Evolutionary conservation across 129 eudicot genomes (phyloP).

Genomic region (Centaurea solstitialis): DNA sequence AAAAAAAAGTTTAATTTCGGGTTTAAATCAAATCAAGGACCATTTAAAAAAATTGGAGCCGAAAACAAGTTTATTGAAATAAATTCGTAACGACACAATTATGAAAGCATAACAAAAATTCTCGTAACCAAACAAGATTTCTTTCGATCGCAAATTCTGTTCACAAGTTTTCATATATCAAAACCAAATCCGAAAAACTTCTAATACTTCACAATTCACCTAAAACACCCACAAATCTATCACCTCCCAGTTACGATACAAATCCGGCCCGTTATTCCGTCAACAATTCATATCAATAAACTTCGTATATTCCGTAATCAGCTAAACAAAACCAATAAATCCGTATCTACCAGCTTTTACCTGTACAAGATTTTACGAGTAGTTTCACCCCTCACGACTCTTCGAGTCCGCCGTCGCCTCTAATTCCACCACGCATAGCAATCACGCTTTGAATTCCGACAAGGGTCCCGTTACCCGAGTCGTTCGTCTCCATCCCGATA

Average conservation of each 20-base stretch:
- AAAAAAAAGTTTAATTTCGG: no score
- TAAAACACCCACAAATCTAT: background rate
- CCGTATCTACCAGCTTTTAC: background rate
- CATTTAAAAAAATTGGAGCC: background rate
- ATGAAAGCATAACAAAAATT: no score
- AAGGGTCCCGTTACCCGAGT: background rate
- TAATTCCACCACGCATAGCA: constrained; percentile 8
- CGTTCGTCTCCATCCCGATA: constrained; percentile 19
- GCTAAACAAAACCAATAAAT: constrained; percentile 21
- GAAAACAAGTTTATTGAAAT: background rate
- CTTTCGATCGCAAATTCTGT: background rate
- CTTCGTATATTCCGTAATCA: background rate
- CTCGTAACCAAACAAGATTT: background rate
- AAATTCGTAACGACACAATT: no score
- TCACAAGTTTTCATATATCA: background rate
- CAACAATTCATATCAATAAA: constrained; percentile 9
- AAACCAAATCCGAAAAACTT: background rate
- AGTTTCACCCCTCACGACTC: constrained; percentile 10
- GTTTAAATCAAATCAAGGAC: background rate
- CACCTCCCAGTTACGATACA: background rate
- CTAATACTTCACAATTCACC: constrained; percentile 4
- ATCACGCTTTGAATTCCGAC: background rate
- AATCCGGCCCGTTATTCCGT: constrained; percentile 8
- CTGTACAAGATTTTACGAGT: background rate
- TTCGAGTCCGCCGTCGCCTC: background rate